phyloP scores from a whole-genome alignment of 768 basidiomycete species.

The Tulasnella sp. region DNA sequence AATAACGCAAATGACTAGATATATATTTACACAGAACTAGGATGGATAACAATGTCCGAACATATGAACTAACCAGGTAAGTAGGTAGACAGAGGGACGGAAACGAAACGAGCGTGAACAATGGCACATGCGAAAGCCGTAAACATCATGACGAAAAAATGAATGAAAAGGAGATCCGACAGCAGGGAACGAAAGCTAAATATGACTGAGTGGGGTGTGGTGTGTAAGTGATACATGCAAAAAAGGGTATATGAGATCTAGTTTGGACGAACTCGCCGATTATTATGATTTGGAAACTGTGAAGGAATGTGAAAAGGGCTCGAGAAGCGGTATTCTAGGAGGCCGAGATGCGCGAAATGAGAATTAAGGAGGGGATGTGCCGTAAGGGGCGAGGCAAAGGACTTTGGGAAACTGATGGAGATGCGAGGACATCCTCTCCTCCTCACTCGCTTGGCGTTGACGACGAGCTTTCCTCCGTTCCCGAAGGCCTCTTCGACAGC shows the following conservation, averaged over 20 bases:
- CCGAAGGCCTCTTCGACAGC: slow-evolving; percentile 3
- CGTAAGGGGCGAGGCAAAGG: too few relatives aligned
- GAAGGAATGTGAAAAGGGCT: background rate
- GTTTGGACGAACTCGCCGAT: background rate
- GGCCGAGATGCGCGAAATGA: background rate
- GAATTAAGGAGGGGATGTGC: background rate
- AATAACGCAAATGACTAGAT: background rate
- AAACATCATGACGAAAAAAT: background rate
- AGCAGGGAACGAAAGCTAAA: background rate
- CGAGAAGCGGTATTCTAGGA: background rate
- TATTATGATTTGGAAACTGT: background rate
- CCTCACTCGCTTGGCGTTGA: background rate
- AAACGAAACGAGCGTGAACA: background rate
- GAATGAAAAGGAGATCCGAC: background rate
- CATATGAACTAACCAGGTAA: background rate
- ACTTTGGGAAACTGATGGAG: too few relatives aligned
- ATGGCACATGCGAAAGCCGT: background rate
- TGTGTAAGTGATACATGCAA: background rate
- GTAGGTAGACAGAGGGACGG: background rate
- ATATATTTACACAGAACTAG: background rate
- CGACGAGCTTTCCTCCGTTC: background rate
- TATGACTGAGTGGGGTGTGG: background rate
- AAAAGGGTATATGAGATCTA: background rate
- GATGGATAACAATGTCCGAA: background rate
- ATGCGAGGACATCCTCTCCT: background rate